Evolutionary conservation across 2,329 filamentous ascomycete genomes (phyloP).

Genomic region (Pseudocercospora crystallina): DNA sequence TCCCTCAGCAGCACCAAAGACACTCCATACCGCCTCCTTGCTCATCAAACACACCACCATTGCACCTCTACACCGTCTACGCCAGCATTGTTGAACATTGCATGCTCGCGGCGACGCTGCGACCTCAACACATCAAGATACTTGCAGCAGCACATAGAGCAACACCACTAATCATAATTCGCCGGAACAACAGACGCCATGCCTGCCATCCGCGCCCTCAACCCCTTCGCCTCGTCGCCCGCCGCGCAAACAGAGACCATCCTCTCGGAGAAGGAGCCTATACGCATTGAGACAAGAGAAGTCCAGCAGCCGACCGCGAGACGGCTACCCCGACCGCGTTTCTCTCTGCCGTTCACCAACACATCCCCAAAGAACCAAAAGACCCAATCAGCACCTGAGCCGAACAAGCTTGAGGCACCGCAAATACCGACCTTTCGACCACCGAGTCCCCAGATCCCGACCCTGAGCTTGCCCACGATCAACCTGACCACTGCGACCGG

Average conservation of each 20-base stretch:
- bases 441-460: constrained; percentile 65
- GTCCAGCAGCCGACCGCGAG: constrained; percentile 10
- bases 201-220: constrained; percentile 60
- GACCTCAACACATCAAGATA: background rate
- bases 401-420: constrained; percentile 29
- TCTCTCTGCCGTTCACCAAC: constrained; percentile 32
- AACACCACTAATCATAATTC: constrained; percentile 32
- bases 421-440: constrained; percentile 62
- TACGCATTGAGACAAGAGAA: constrained; percentile 31
- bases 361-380: constrained; percentile 29
- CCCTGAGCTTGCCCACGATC: constrained; percentile 81
- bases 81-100: background rate
- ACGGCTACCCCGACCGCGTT: constrained; percentile 28
- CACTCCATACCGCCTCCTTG: background rate
- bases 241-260: constrained; percentile 49
- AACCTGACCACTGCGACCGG: constrained; percentile 83
- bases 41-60: background rate
- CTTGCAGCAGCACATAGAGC: constrained; percentile 1
- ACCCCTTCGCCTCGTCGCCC: constrained; percentile 57
- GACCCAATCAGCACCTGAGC: constrained; percentile 36
- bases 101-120: constrained; percentile 10
- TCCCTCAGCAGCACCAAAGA: background rate
- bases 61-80: constrained; percentile 4
- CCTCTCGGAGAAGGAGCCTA: constrained; percentile 54
- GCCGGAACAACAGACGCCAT: constrained; percentile 48